Percentiles rank a stretch among this genome's conserved stretches.
Evolutionary conservation across 139 green algal species (phyloP).

Genomic region (Micractinium conductrix): DNA sequence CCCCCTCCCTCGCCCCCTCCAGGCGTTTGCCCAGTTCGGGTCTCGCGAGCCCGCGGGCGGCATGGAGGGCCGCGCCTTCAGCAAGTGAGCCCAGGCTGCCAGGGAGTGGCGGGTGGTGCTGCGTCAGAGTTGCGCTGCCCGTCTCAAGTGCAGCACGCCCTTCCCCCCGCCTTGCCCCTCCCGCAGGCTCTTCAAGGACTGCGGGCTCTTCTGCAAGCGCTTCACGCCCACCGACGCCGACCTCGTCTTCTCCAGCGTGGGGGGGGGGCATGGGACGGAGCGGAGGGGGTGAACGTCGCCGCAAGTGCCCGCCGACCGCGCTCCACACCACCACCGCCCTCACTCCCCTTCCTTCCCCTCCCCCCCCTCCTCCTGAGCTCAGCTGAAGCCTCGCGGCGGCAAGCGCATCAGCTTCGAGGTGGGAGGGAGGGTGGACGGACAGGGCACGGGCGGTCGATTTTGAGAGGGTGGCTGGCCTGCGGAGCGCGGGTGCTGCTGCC

Average conservation of each 20-base stretch:
- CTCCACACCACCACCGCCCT: neutral
- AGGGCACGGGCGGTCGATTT: too few relatives aligned
- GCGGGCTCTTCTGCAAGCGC: neutral
- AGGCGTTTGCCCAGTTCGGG: neutral
- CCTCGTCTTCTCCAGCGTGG: slow-evolving; percentile 20
- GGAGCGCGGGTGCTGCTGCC: too few relatives aligned
- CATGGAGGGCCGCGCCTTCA: slow-evolving; percentile 15
- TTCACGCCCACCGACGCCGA: slow-evolving; percentile 24
- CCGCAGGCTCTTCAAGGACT: slow-evolving; percentile 9
- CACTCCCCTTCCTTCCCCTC: neutral
- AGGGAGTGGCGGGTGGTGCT: neutral
- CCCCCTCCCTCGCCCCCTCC: neutral
- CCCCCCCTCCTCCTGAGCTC: neutral
- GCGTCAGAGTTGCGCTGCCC: neutral
- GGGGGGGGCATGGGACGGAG: too few relatives aligned
- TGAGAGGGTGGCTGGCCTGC: too few relatives aligned
- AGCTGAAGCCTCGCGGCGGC: slow-evolving; percentile 20
- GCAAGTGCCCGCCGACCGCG: neutral
- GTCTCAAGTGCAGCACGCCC: neutral
- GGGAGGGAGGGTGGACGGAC: too few relatives aligned
- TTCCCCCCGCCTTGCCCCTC: too few relatives aligned
- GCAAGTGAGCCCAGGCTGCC: neutral
- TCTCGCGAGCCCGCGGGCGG: neutral
- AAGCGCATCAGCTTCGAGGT: slow-evolving; percentile 26
- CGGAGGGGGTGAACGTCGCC: too few relatives aligned